Evolutionary conservation across 169 alveolate genomes (phyloP).

Genomic region (Babesia ovis): DNA sequence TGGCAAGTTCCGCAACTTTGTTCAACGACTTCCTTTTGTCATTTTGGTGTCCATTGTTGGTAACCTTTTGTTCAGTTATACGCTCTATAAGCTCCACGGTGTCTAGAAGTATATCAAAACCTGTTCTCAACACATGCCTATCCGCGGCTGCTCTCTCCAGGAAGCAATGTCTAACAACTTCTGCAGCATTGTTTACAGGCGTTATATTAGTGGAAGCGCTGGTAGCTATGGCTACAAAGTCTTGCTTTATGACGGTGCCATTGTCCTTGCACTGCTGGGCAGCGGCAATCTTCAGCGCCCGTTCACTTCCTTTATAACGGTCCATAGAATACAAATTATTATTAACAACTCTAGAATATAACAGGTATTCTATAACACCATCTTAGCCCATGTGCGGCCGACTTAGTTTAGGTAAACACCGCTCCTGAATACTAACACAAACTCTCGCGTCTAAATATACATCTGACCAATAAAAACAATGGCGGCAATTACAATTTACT

Average conservation of each 20-base stretch:
- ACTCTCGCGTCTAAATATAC: background rate
- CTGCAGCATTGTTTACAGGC: background rate
- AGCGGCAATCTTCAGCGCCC: slow-evolving; percentile 25
- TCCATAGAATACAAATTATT: slow-evolving; percentile 10
- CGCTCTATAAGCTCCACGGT: slow-evolving; percentile 3
- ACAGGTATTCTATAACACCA: background rate
- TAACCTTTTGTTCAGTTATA: background rate
- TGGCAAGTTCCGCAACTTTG: background rate
- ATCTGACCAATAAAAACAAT: background rate
- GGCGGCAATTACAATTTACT: background rate
- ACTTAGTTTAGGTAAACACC: background rate
- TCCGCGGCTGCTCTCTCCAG: slow-evolving; percentile 10
- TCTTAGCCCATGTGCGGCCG: background rate
- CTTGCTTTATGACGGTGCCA: slow-evolving; percentile 29
- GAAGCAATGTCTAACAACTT: slow-evolving; percentile 9
- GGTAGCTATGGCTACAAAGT: slow-evolving; percentile 9
- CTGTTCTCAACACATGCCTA: background rate
- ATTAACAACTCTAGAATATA: background rate
- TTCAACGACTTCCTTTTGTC: background rate
- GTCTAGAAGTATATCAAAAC: slow-evolving; percentile 19
- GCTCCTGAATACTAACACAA: background rate
- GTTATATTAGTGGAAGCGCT: background rate
- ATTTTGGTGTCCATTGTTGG: background rate
- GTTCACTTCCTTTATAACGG: slow-evolving; percentile 22
- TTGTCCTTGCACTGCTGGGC: slow-evolving; percentile 26